A percentile compares a stretch with the other conserved stretches of the same genome.
phyloP scores from a whole-genome alignment of 1,284 basidiomycete genomes.

The Cutaneotrichosporon sp. region DNA sequence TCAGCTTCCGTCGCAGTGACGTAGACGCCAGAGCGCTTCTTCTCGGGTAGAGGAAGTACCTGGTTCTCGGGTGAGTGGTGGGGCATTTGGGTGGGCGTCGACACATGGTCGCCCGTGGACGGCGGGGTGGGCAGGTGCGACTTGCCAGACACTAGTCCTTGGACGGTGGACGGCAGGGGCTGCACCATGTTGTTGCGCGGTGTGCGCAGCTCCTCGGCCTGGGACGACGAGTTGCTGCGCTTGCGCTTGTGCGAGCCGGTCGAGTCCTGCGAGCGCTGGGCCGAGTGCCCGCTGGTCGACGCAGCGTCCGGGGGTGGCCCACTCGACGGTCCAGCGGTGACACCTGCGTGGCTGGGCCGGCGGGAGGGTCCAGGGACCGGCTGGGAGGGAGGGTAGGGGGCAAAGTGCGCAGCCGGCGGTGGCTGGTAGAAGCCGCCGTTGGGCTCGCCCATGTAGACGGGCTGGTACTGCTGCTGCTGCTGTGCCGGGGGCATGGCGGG shows the following conservation, averaged over 20 bases:
- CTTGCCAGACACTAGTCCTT: neutral
- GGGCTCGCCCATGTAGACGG: slow-evolving; percentile 1
- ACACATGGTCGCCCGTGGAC: slow-evolving; percentile 13
- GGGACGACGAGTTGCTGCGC: slow-evolving; percentile 19
- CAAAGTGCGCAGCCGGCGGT: neutral
- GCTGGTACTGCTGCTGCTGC: slow-evolving; percentile 8
- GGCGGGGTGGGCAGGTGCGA: slow-evolving; percentile 17
- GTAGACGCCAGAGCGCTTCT: slow-evolving; percentile 28
- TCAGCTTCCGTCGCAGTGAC: slow-evolving; percentile 40
- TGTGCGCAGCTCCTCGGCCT: slow-evolving; percentile 10
- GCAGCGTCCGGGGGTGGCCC: neutral
- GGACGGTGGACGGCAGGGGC: neutral
- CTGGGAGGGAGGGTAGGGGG: slow-evolving; percentile 9
- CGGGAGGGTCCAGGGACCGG: slow-evolving; percentile 16
- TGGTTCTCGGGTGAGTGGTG: neutral
- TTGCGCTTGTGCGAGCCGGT: slow-evolving; percentile 24
- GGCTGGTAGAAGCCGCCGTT: slow-evolving; percentile 7
- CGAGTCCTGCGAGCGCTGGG: slow-evolving; percentile 15
- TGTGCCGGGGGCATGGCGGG: slow-evolving; percentile 1
- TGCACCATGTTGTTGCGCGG: slow-evolving; percentile 9
- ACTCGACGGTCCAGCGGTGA: neutral
- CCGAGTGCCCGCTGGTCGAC: slow-evolving; percentile 1
- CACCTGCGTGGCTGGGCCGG: slow-evolving; percentile 7
- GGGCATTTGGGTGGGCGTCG: neutral
- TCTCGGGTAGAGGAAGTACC: neutral